Evolutionary conservation across 108 stramenopile genomes (phyloP).

Genomic region (Skeletonema marinoi): DNA sequence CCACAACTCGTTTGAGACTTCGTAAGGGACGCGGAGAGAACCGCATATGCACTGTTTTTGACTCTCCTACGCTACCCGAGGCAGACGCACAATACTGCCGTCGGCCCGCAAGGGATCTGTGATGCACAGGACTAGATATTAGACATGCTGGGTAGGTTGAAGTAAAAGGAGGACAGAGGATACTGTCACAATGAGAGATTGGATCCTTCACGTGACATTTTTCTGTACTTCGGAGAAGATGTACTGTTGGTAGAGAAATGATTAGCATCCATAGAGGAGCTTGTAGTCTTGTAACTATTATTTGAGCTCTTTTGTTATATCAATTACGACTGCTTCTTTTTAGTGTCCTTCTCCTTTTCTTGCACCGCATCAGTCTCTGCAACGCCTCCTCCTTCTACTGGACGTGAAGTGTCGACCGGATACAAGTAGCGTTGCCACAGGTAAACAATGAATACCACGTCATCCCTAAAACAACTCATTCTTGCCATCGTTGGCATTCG

Average conservation of each 20-base stretch:
- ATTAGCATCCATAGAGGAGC: background rate
- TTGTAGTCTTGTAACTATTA: background rate
- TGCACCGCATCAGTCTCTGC: background rate
- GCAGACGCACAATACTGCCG: constrained; percentile 93
- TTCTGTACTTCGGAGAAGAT: background rate
- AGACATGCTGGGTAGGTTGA: no score
- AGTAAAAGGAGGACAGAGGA: background rate
- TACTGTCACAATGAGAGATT: background rate
- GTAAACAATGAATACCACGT: constrained; percentile 94
- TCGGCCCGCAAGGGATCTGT: constrained; percentile 48
- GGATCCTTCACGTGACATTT: background rate
- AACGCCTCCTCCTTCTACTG: constrained; percentile 62
- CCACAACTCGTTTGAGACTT: constrained; percentile 95
- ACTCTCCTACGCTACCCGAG: constrained; percentile 97
- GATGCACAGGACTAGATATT: background rate
- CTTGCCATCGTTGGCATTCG: constrained; percentile 97
- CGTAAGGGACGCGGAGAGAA: constrained; percentile 99
- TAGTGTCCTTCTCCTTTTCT: background rate
- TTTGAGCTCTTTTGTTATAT: background rate
- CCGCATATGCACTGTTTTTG: constrained; percentile 95
- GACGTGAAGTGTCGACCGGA: constrained; percentile 83
- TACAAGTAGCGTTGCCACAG: constrained; percentile 96
- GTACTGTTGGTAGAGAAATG: background rate
- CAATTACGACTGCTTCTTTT: background rate
- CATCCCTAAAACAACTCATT: constrained; percentile 94